Base-by-base conservation (phyloP, 2,329 filamentous ascomycete genomes). In the Ophiostoma novo-ulmi region DNA sequence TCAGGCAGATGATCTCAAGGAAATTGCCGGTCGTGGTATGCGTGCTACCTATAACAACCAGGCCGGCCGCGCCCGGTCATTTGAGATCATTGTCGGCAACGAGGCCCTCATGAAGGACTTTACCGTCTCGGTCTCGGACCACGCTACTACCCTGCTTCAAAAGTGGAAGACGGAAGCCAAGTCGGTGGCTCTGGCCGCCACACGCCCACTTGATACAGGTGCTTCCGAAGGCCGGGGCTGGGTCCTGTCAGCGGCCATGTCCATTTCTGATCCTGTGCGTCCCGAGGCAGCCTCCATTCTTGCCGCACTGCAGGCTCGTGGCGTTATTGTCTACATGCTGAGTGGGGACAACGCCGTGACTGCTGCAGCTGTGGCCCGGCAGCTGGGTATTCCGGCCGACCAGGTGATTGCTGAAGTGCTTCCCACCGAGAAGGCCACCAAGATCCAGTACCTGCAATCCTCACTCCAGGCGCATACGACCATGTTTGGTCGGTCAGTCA, bases 301-400 rank as follows among this genome's bases (percentile, higher is more conserved):
- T 71, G 79, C 80, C 7, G 83, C 88, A 1, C 86, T 97, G 0
- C 85, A 87, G 63, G 79, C 84, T 5, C 85, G 86, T 20, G 88
- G 90, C 26, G 89, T 91, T 66, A 86, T 89, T 41, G 91, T 97
- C 4, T 97, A 90, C 88, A 96, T 97, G 92, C 88, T 97, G 52
- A 96, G 93, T 0, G 94, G 94, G 39, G 94, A 97, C 81, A 97
- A 97, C 77, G 81, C 83, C n/a, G 88, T 83, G n/a, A 97, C 94
- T 0, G 94, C 94, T 1, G 83, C 85, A 26, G 92, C 93, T 0
- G 92, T 97, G 2, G 94, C 91, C 0, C 81, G 84, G 1, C 87
- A 87, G 76, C 84, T 97, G 22, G 92, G 92, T 31, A 97, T 97
- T 74, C 85, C 88, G 0, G 76, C 83, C 0, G 81, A 83, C 70